Percentiles rank a stretch among this genome's conserved stretches.
Evolutionary conservation across 2,329 filamentous ascomycete species (phyloP).

Genomic region (Pseudogymnoascus sp.): DNA sequence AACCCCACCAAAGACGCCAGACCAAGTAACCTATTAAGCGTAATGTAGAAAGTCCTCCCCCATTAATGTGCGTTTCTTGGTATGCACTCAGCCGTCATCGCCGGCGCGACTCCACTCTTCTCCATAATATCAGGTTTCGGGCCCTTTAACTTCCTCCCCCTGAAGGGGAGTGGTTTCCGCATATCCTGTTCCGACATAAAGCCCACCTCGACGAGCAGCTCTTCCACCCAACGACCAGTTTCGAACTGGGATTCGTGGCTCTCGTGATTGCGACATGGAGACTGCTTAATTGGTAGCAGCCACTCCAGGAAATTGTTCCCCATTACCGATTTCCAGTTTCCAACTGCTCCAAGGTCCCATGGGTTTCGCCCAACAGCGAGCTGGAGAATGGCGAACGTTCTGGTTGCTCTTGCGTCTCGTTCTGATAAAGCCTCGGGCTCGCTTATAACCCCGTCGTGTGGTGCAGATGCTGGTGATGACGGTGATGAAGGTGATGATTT

Average conservation of each 20-base stretch:
- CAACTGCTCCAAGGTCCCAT: slow-evolving; percentile 63
- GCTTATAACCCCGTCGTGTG: background rate
- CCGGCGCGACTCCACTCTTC: background rate
- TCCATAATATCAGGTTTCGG: background rate
- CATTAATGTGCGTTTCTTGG: slow-evolving; percentile 1
- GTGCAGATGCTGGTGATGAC: slow-evolving; percentile 2
- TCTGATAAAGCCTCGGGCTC: slow-evolving; percentile 16
- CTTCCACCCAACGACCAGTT: slow-evolving; percentile 52
- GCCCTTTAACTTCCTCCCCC: background rate
- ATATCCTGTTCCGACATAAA: slow-evolving; percentile 8
- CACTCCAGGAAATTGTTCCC: slow-evolving; percentile 64
- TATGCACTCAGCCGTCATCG: slow-evolving; percentile 2
- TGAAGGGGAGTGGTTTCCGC: slow-evolving; percentile 9
- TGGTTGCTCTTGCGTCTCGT: slow-evolving; percentile 34
- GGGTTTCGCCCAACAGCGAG: slow-evolving; percentile 71
- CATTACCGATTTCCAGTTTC: slow-evolving; percentile 75
- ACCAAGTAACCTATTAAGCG: background rate
- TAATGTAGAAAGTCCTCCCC: background rate
- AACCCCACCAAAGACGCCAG: background rate
- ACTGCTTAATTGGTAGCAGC: slow-evolving; percentile 67
- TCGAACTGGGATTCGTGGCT: slow-evolving; percentile 58
- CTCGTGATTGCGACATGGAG: slow-evolving; percentile 65
- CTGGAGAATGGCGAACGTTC: slow-evolving; percentile 71
- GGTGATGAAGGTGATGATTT: background rate
- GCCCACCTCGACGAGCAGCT: slow-evolving; percentile 35